A percentile compares a stretch with the other conserved stretches of the same genome.
These are phyloP conservation scores for Monosporascus sp. DNA, from an alignment of 2,329 filamentous ascomycete genomes.

Conservation along the genomic window DNA sequence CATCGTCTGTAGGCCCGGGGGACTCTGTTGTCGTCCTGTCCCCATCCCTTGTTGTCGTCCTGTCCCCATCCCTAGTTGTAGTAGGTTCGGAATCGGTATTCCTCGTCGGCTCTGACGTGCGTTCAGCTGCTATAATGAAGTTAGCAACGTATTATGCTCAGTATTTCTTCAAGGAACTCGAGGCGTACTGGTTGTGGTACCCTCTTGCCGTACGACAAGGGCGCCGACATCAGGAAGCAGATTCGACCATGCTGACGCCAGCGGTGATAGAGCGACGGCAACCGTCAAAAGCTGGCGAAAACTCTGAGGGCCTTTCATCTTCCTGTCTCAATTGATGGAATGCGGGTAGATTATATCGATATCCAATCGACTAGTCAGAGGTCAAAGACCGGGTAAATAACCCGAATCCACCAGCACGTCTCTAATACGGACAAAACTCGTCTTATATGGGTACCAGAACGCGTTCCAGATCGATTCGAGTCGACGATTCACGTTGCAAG, in stretches of 20 bases:
- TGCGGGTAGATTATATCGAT: slow-evolving; percentile 10
- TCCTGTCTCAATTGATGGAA: slow-evolving; percentile 20
- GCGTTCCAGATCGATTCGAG: not conserved
- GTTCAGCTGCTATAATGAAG: slow-evolving; percentile 7
- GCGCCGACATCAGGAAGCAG: slow-evolving; percentile 50
- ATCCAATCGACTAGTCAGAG: slow-evolving; percentile 6
- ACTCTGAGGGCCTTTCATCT: slow-evolving; percentile 46
- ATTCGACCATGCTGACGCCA: slow-evolving; percentile 51
- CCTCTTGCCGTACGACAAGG: slow-evolving; percentile 46
- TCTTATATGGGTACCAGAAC: not conserved
- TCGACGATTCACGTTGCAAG: not conserved
- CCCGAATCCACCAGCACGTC: slow-evolving; percentile 4
- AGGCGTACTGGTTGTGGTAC: slow-evolving; percentile 19
- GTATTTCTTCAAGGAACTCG: not conserved
- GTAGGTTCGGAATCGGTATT: slow-evolving; percentile 1
- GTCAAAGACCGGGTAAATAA: slow-evolving; percentile 7
- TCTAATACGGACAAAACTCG: not conserved
- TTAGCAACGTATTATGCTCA: not conserved
- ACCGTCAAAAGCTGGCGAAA: slow-evolving; percentile 43
- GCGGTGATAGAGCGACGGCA: slow-evolving; percentile 46
- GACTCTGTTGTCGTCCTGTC: slow-evolving; percentile 14
- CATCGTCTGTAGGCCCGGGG: not conserved
- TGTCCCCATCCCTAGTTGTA: slow-evolving; percentile 6
- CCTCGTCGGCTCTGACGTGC: slow-evolving; percentile 11
- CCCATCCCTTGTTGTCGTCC: slow-evolving; percentile 7